phyloP scores from a whole-genome alignment of 306 rosid species.

The Pterocarpus macrocarpus region DNA sequence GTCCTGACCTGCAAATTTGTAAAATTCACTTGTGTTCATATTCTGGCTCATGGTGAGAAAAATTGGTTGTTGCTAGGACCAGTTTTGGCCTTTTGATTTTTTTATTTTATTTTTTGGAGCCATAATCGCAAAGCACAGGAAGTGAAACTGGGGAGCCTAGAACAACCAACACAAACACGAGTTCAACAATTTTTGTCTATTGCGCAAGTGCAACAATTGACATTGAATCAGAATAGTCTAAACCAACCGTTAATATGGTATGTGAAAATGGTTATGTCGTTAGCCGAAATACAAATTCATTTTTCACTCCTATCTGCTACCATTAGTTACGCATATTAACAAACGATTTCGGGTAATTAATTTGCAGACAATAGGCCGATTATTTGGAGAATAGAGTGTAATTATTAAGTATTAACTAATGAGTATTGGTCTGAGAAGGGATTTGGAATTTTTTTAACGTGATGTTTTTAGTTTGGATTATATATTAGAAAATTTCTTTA shows the following conservation, averaged over 20 bases:
- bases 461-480: no score
- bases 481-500: no score
- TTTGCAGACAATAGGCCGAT: not conserved
- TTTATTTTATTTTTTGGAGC: no score
- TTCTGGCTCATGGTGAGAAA: slow-evolving; percentile 29
- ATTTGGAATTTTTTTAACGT: no score
- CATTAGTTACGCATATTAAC: not conserved
- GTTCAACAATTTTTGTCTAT: not conserved
- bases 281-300: no score
- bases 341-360: not conserved
- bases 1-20: slow-evolving; percentile 18
- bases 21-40: not conserved
- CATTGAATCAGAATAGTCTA: not conserved
- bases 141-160: no score
- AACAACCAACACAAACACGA: not conserved
- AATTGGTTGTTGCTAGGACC: not conserved
- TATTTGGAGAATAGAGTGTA: not conserved
- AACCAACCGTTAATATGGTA: not conserved
- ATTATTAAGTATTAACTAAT: no score
- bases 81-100: not conserved
- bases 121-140: not conserved
- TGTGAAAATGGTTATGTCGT: not conserved
- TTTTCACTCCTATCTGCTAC: not conserved
- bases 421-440: no score
- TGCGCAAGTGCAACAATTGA: not conserved